These are phyloP conservation scores for Globisporangium uncinulatum DNA, from an alignment of 352 stramenopile genomes.

Conservation along the genomic window DNA sequence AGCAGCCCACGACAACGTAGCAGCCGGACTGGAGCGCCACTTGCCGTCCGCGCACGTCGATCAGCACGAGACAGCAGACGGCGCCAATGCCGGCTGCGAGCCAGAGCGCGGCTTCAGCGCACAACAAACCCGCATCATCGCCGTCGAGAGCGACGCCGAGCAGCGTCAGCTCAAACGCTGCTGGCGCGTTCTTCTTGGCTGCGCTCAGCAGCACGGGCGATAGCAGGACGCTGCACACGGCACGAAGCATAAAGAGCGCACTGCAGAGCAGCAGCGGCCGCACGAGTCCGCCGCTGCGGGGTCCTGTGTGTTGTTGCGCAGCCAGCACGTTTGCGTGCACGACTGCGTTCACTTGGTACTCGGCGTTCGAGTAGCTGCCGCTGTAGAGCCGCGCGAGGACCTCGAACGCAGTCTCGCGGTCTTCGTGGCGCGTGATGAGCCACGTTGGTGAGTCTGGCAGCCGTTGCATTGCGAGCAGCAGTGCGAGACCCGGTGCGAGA, in stretches of 20 bases:
- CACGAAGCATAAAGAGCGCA: slow-evolving; percentile 42
- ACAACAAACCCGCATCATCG: slow-evolving; percentile 43
- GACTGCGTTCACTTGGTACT: slow-evolving; percentile 66
- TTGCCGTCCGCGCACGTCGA: slow-evolving; percentile 58
- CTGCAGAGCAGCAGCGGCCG: slow-evolving; percentile 56
- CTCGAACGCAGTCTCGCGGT: slow-evolving; percentile 57
- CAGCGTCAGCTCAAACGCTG: slow-evolving; percentile 50
- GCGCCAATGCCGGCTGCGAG: slow-evolving; percentile 43
- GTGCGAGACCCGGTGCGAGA: slow-evolving; percentile 35
- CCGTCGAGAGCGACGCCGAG: slow-evolving; percentile 55
- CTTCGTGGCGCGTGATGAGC: slow-evolving; percentile 67
- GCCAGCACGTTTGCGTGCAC: slow-evolving; percentile 68
- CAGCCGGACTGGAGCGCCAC: slow-evolving; percentile 49
- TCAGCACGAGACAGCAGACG: slow-evolving; percentile 46
- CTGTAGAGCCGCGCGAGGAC: slow-evolving; percentile 55
- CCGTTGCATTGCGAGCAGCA: slow-evolving; percentile 61
- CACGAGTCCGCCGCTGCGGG: slow-evolving; percentile 56
- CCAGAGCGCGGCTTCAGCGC: slow-evolving; percentile 30
- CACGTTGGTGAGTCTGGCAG: slow-evolving; percentile 76
- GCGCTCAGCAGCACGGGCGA: slow-evolving; percentile 53
- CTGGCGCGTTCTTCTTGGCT: slow-evolving; percentile 13
- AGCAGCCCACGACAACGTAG: slow-evolving; percentile 40
- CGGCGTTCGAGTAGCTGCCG: slow-evolving; percentile 40
- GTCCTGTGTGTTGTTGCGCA: slow-evolving; percentile 28
- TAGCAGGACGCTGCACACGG: slow-evolving; percentile 40